Evolutionary conservation across 1,139 yeast species (phyloP), one percentile per base, ranked within the genome.

Genomic region (Martiniozyma asiatica): DNA sequence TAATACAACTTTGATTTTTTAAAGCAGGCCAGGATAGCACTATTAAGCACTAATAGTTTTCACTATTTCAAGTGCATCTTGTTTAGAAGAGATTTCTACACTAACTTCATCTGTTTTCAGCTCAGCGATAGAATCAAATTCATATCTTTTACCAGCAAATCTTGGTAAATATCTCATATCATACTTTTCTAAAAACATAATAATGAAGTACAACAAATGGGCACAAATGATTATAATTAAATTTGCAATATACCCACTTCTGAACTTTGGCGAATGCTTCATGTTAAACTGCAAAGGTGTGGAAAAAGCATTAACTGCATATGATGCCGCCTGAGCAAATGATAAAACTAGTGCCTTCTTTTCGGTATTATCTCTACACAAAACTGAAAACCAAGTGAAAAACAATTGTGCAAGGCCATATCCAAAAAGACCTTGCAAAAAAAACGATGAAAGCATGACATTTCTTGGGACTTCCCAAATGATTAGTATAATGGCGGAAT

Each of bases 361-460:
- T 62, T 59, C 64, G 54, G 42, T 63, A 68, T 42, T 67, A 66
- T 25, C 55, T 42, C 19, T 54, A 50, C 26, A 68, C 39, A 31
- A 61, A 36, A 30, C 67, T 42, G 46, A 69, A 14, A 67, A 58
- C 76, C 75, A 71, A 4, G 71, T 51, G 34, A 63, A 68, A 15
- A 67, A 63, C 40, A 64, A 35, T 32, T 66, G 62, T 14, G 43
- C 38, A 14, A 41, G 20, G 12, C 44, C 44, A 30, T 27, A 31
- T 21, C 26, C 19, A 19, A 29, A 35, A 4, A 33, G 27, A 14
- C 13, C 12, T 25, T 28, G 28, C 13, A 38, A 5, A 12, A 34
- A 30, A 20, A 36, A 41, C 8, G 42, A 41, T 5, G 42, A 26
- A 24, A 41, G 29, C 9, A 35, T 17, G 4, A 37, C 24, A 1